Conservation (phyloP, 2,329 filamentous ascomycete species). For the Sporothrix brunneoviolacea region DNA sequence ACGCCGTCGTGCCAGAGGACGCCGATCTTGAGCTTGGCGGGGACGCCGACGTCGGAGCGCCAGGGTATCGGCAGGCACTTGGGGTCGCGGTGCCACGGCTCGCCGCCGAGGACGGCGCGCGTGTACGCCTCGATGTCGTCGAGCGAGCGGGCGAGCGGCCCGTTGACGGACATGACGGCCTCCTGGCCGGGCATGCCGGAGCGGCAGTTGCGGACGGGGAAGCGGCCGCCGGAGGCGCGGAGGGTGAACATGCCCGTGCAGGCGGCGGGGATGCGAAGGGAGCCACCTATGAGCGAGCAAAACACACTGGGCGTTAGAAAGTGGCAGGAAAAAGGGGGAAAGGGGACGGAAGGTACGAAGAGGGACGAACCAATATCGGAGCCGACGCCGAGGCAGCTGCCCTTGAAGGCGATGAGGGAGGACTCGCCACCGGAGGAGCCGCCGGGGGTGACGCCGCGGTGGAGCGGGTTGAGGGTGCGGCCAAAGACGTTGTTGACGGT, state of each 20-base stretch:
- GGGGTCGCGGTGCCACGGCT: conserved; percentile 52
- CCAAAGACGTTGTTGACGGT: conserved; percentile 60
- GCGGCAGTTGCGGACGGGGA: conserved; percentile 46
- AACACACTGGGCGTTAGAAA: background rate
- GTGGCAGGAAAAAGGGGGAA: background rate
- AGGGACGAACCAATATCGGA: conserved; percentile 48
- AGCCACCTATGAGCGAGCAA: conserved; percentile 34
- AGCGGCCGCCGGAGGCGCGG: conserved; percentile 51
- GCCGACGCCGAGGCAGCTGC: conserved; percentile 55
- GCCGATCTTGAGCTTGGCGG: conserved; percentile 43
- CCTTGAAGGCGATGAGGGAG: conserved; percentile 52
- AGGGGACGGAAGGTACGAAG: background rate
- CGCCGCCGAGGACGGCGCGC: conserved; percentile 40
- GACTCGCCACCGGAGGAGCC: conserved; percentile 63
- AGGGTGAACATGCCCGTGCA: conserved; percentile 53
- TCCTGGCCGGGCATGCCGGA: conserved; percentile 60
- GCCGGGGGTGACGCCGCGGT: conserved; percentile 53
- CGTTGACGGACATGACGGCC: conserved; percentile 56
- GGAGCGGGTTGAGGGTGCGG: conserved; percentile 54
- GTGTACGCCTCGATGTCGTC: conserved; percentile 50
- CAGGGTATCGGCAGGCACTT: conserved; percentile 55
- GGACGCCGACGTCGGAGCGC: conserved; percentile 24
- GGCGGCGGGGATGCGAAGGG: conserved; percentile 46
- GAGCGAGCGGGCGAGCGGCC: conserved; percentile 52
- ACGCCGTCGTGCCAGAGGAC: conserved; percentile 60